Base-by-base conservation (phyloP, 352 stramenopile genomes). In the Phytophthora sansomeana region DNA sequence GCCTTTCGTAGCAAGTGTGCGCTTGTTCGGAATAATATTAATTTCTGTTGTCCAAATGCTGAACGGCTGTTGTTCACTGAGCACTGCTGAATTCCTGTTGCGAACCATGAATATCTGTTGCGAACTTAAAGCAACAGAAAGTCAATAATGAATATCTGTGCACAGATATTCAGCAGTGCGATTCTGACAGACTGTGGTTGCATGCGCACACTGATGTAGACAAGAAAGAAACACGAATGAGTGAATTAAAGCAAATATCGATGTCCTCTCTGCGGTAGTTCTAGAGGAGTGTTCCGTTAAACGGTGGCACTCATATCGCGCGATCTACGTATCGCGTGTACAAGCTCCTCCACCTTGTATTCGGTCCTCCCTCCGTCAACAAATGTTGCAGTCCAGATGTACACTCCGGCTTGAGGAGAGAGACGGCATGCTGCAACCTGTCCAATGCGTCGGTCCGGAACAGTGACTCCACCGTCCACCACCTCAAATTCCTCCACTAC, bases 51-150 rank as follows among this genome's bases (percentile, higher is more conserved):
- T n/a, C n/a, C n/a, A n/a, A n/a, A n/a, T n/a, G n/a, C n/a, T n/a
- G n/a, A n/a, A n/a, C n/a, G n/a, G n/a, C n/a, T n/a, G n/a, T n/a
- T n/a, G n/a, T n/a, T n/a, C n/a, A n/a, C 21, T 24, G 21, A 24
- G 21, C 11, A 41, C n/a, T 53, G 54, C 54, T 38, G 41, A 48
- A 58, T 16, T 38, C 14, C 29, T 61, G 54, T 61, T 61, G 42
- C 30, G 50, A 36, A 52, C 49, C 49, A 57, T 33, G 35, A 44
- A 35, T 46, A 29, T 47, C 0, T 57, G 49, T 57, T 57, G 49
- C 19, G 49, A 57, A 44, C 33, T n/a, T 46, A 36, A 53, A 13
- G 1, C 50, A 19, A 61, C 41, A 61, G 28, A 19, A 61, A 61
- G 3, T 61, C 54, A 61, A 17, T 61, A 11, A 19, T 61, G 29